These are phyloP conservation scores for Eurotiales sp. DNA, from an alignment of 2,329 filamentous ascomycete species.

Conservation along the genomic window DNA sequence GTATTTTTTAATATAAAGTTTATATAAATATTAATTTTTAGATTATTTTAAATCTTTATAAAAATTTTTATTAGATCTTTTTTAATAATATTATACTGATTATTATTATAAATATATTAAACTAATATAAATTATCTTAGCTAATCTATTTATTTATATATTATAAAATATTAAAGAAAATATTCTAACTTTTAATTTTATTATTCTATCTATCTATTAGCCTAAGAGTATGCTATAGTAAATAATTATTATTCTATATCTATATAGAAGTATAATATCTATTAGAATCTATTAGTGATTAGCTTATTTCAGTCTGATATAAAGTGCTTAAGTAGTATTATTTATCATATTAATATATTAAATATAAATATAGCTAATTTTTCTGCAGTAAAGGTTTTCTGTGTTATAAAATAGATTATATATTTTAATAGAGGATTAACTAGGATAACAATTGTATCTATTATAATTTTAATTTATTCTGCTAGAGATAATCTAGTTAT, in stretches of 20 bases:
- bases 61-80: background rate
- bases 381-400: background rate
- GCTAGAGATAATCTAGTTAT: background rate
- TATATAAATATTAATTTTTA: background rate
- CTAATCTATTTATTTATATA: background rate
- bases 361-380: background rate
- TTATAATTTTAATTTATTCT: background rate
- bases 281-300: background rate
- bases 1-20: background rate
- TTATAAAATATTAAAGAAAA: background rate
- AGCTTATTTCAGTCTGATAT: background rate
- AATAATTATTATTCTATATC: background rate
- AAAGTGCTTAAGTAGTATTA: background rate
- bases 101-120: conserved; percentile 1
- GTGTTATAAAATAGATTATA: background rate
- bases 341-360: background rate
- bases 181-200: background rate
- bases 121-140: background rate
- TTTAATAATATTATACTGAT: background rate
- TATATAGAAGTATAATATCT: background rate
- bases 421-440: background rate
- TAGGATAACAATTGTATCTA: background rate
- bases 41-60: background rate
- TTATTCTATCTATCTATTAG: background rate
- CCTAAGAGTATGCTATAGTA: background rate